Evolutionary conservation across 148 eudicot genomes (phyloP), one percentile per base, ranked within the genome.

Genomic region (Rhododendron griersonianum): DNA sequence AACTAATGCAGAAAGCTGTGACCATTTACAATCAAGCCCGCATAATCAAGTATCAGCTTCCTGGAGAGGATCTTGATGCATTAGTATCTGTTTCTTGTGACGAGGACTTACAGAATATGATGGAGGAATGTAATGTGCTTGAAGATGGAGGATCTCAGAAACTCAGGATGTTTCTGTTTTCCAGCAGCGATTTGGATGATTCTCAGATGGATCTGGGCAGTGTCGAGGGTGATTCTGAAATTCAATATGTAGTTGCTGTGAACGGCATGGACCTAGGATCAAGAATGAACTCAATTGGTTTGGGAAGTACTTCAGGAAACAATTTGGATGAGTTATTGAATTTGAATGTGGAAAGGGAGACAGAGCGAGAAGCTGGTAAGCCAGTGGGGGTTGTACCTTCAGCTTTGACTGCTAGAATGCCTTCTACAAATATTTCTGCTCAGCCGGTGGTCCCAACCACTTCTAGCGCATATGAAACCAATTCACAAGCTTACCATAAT

Each of bases 221-320:
- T 59, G 16, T 55, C 7, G 86, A 84, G 13, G 86, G 86, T 75
- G 86, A 84, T 84, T 84, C 86, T n/a, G 86, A 84, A 39, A 53
- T 75, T 39, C 86, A 84, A 3, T 84, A 84, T 76, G 86, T 84
- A 35, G 81, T 76, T 75, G 86, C 86, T 25, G 86, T 84, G 71
- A 84, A 84, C 55, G 86, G 81, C 71, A 84, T 84, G 86, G 86
- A 84, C 51, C 35, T 84, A 76, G 86, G 81, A n/a, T 84, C 86
- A 55, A 75, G 86, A n/a, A 84, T 37, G 37, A 84, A 37, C 51
- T 84, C 86, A 55, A 47, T 89, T 84, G 90, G 87, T 65, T 86
- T 92, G 87, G 87, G 89, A 61, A 86, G 89, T 82, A 84, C 92
- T 88, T 92, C 92, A 55, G 93, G 89, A 11, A 90, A 89, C 90